Conservation (phyloP, 1,284 basidiomycete species). For the Singerocomus rubriflavus region DNA sequence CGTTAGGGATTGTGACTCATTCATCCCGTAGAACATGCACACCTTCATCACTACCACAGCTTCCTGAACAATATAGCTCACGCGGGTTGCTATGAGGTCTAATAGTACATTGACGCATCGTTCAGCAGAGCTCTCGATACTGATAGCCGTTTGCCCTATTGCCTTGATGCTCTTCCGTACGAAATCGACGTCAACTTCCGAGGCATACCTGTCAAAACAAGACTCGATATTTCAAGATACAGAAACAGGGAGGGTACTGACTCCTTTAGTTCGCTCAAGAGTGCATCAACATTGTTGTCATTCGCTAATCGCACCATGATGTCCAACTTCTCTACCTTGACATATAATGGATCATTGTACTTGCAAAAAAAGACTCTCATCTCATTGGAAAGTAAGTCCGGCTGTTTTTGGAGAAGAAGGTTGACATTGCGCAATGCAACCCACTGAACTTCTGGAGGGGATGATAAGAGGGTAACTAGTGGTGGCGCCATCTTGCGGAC, state of each 20-base stretch:
- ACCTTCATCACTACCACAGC: slow-evolving; percentile 99
- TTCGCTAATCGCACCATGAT: slow-evolving; percentile 96
- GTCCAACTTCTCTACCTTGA: slow-evolving; percentile 97
- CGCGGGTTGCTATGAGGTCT: slow-evolving; percentile 87
- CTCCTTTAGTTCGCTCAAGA: slow-evolving; percentile 96
- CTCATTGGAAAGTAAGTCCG: slow-evolving; percentile 89
- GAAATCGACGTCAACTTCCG: slow-evolving; percentile 98
- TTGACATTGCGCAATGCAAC: slow-evolving; percentile 97
- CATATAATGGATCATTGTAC: slow-evolving; percentile 98
- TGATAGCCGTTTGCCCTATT: slow-evolving; percentile 95
- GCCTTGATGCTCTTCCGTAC: slow-evolving; percentile 92
- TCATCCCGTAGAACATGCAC: slow-evolving; percentile 5
- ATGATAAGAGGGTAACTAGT: slow-evolving; percentile 75
- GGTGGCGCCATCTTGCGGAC: slow-evolving; percentile 98
- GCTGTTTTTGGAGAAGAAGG: slow-evolving; percentile 88
- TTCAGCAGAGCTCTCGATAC: slow-evolving; percentile 90
- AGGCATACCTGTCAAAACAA: slow-evolving; percentile 69
- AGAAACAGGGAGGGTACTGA: slow-evolving; percentile 36
- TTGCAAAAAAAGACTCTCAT: slow-evolving; percentile 99
- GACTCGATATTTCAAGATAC: not conserved
- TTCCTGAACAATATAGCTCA: slow-evolving; percentile 98
- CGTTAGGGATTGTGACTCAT: not conserved
- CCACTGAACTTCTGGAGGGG: slow-evolving; percentile 90
- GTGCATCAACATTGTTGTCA: slow-evolving; percentile 91
- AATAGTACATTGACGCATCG: slow-evolving; percentile 93